Conservation (phyloP, 768 basidiomycete species). For the Termitomyces sp. region DNA sequence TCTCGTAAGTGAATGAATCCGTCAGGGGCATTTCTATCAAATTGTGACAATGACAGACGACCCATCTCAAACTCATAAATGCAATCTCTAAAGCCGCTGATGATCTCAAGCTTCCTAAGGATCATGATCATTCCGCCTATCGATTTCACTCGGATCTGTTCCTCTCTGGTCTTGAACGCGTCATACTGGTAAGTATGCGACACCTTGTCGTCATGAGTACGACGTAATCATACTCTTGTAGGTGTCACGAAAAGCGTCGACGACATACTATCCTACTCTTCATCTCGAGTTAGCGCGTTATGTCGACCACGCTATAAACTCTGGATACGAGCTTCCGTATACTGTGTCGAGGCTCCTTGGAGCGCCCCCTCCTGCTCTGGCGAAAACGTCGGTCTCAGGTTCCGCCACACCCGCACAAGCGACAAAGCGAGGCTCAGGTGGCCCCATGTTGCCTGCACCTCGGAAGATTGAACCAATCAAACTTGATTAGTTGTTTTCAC, state of each 20-base stretch:
- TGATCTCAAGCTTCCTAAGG: conserved; percentile 58
- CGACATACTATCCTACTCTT: conserved; percentile 88
- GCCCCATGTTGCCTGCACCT: conserved; percentile 36
- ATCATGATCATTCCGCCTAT: conserved; percentile 72
- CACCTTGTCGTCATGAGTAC: background rate
- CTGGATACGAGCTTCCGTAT: conserved; percentile 79
- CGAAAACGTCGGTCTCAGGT: conserved; percentile 35
- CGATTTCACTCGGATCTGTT: conserved; percentile 86
- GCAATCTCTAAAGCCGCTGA: conserved; percentile 62
- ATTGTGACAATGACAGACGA: conserved; percentile 49
- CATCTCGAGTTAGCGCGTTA: conserved; percentile 94
- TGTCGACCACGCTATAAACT: conserved; percentile 55
- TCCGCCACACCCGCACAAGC: conserved; percentile 20
- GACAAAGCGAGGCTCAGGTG: conserved; percentile 16
- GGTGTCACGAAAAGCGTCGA: conserved; percentile 94
- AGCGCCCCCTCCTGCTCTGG: conserved; percentile 60
- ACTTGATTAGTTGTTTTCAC: conserved; percentile 22
- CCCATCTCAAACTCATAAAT: conserved; percentile 85
- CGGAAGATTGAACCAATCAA: conserved; percentile 38
- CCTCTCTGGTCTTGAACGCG: conserved; percentile 86
- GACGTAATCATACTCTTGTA: conserved; percentile 21
- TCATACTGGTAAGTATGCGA: conserved; percentile 60
- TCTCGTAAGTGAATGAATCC: conserved; percentile 51
- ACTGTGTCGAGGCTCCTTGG: conserved; percentile 77
- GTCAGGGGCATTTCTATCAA: background rate